Conservation (phyloP, 345 rosid species). For the Citrus medica region DNA sequence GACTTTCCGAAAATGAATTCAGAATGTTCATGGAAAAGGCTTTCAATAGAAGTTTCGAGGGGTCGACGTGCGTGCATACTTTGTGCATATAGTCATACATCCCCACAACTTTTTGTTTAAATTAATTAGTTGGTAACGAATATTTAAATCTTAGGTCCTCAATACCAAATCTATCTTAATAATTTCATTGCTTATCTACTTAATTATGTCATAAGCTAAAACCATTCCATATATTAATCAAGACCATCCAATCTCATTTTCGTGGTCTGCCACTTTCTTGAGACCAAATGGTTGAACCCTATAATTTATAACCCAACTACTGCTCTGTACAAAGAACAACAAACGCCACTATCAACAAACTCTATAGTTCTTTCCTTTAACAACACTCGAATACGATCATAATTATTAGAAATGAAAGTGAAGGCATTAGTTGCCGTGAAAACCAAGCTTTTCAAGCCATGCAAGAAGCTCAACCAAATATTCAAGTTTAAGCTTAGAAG, state of each 20-base stretch:
- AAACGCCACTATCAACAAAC: constrained; percentile 15
- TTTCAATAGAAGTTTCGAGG: too few relatives aligned
- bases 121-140: too few relatives aligned
- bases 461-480: constrained; percentile 35
- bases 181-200: too few relatives aligned
- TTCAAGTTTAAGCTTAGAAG: constrained; percentile 50
- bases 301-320: neutral
- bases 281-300: neutral
- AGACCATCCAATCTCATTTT: neutral
- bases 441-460: constrained; percentile 56
- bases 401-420: constrained; percentile 30
- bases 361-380: constrained; percentile 18
- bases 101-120: too few relatives aligned
- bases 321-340: neutral
- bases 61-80: too few relatives aligned
- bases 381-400: constrained; percentile 16
- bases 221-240: neutral
- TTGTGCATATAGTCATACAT: too few relatives aligned
- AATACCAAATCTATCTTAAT: too few relatives aligned
- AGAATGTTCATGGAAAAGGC: too few relatives aligned
- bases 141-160: too few relatives aligned
- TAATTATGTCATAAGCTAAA: neutral
- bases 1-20: too few relatives aligned
- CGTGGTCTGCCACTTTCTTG: constrained; percentile 7
- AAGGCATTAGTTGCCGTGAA: constrained; percentile 54